phyloP scores from a whole-genome alignment of 2,329 filamentous ascomycete species.

The Acephala macrosclerotiorum region DNA sequence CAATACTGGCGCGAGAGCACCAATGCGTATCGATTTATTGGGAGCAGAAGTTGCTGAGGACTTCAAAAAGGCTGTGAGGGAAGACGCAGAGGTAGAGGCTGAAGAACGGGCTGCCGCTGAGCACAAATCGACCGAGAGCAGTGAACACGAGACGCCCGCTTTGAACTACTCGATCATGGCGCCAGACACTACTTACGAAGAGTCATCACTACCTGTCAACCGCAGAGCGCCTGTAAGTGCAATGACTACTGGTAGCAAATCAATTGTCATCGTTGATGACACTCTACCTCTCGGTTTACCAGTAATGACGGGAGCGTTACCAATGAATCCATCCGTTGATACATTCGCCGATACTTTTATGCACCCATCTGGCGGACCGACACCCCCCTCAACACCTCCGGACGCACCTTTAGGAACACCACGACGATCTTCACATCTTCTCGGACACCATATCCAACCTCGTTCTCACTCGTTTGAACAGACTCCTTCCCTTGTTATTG shows the following conservation, averaged over 20 bases:
- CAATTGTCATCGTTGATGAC: slow-evolving; percentile 78
- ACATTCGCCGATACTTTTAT: slow-evolving; percentile 61
- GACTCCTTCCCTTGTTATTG: slow-evolving; percentile 39
- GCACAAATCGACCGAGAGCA: slow-evolving; percentile 32
- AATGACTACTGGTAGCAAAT: slow-evolving; percentile 80
- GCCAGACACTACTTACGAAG: slow-evolving; percentile 35
- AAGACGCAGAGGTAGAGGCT: slow-evolving; percentile 59
- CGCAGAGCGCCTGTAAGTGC: slow-evolving; percentile 35
- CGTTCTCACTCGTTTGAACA: slow-evolving; percentile 45
- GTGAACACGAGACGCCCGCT: slow-evolving; percentile 26
- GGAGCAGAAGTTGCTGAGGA: slow-evolving; percentile 81
- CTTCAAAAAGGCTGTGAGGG: slow-evolving; percentile 77
- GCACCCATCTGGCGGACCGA: slow-evolving; percentile 58
- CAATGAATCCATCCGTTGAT: slow-evolving; percentile 56
- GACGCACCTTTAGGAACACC: slow-evolving; percentile 53
- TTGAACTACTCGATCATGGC: slow-evolving; percentile 38
- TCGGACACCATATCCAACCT: slow-evolving; percentile 51
- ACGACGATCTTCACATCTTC: slow-evolving; percentile 61
- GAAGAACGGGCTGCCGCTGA: slow-evolving; percentile 37
- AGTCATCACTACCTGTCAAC: slow-evolving; percentile 25
- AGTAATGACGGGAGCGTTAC: slow-evolving; percentile 54
- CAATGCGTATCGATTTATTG: slow-evolving; percentile 80
- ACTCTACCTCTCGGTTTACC: slow-evolving; percentile 60
- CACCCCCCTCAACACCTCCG: slow-evolving; percentile 68
- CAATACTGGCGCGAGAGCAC: slow-evolving; percentile 54